Base-by-base conservation (phyloP, 2,329 filamentous ascomycete genomes). In the Aspergillus aculeatus region DNA sequence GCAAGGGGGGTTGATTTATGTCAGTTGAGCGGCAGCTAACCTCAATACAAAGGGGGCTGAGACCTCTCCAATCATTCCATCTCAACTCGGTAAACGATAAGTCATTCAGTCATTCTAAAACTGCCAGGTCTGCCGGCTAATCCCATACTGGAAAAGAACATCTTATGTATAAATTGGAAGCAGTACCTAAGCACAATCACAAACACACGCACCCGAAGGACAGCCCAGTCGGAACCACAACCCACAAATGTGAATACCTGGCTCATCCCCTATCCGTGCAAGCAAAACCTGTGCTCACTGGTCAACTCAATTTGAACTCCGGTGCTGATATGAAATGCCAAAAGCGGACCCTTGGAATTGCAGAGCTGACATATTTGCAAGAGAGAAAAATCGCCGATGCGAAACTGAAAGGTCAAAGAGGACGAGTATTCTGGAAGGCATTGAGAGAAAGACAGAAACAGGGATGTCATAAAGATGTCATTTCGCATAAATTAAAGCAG, bases 401-500 rank as follows among this genome's bases (percentile, higher is more conserved):
- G 29, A 60, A 58, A 47, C 50, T 47, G 50, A 54, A 50, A 47
- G 49, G 51, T 50, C 41, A 52, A 38, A 24, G 41, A 24, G 19
- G 58, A 57, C 26, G 16, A 35, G 19, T 47, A 14, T 47, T 44
- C 47, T 23, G 50, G 24, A 35, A 47, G n/a, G 14, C 31, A 52
- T 26, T 31, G 48, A 49, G 35, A 16, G 31, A 16, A 41, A 44
- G 44, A 35, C 21, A 47, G 44, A 35, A 35, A 12, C 49, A 24
- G 35, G 57, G 41, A 50, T 53, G 60, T 70, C 66, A 62, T 68
- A 61, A 61, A 9, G 60, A 58, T 57, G 59, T 69, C 68, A 61
- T 71, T 65, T 59, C 64, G 62, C 65, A 59, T 68, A 62, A 63
- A 62, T 58, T 60, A 67, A 60, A 31, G 58, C 57, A 54, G 50